Evolutionary conservation across 1,284 basidiomycete genomes (phyloP), one percentile per base, ranked within the genome.

Genomic region (Cyathus pygmaeus): DNA sequence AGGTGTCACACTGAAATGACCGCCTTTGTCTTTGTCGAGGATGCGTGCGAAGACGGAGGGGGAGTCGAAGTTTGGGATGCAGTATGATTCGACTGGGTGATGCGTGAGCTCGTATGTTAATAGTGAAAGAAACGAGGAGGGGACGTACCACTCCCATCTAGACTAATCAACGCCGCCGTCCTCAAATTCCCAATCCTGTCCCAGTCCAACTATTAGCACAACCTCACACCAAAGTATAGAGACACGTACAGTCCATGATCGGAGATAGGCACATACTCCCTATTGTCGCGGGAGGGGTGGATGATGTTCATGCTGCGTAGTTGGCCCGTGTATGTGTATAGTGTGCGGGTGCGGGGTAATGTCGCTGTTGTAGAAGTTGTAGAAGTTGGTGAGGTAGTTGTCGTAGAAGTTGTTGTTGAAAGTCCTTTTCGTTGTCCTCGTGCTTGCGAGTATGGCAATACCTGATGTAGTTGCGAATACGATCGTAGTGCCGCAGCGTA

Each of bases 11-110:
- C 90, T 93, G 75, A 96, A 97, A 74, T 98, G 95, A 0, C 95
- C 95, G n/a, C 95, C 96, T 84, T 92, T 93, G 75, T 94, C 82
- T 71, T 94, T 93, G 79, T 94, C 93, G 4, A 95, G 83, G 67
- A 95, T 93, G 15, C 93, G 87, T 6, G 94, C 95, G 67, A 97
- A 98, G 39, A 98, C 84, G 15, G 91, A 92, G 9, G 95, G 95
- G 4, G 94, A 96, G 77, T 98, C 95, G 73, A 98, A 98, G 82
- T 96, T 86, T 1, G 95, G 95, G 13, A 96, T 85, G 69, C 95
- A 97, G 76, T 96, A 94, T 66, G 92, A 93, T 72, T 96, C 92
- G 66, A 94, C 91, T 92, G 64, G n/a, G n/a, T n/a, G n/a, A n/a
- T n/a, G n/a, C n/a, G n/a, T n/a, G n/a, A n/a, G n/a, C n/a, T n/a